These are phyloP conservation scores for Clonostachys rhizophaga DNA, from an alignment of 2,329 filamentous ascomycete genomes.

Conservation along the genomic window DNA sequence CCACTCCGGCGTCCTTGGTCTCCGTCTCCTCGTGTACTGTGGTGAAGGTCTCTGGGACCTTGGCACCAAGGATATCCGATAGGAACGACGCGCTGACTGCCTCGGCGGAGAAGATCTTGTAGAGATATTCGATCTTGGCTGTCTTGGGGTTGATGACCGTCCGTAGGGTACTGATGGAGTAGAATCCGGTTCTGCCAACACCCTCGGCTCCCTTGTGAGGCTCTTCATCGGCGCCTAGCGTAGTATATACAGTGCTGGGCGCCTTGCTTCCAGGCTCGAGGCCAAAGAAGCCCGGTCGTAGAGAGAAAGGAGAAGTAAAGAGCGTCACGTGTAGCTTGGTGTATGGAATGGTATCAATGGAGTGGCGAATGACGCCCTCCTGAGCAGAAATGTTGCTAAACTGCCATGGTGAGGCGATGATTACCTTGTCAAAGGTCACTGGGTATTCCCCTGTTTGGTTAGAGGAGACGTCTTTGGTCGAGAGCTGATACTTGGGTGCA, in stretches of 20 bases:
- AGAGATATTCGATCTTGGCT: slow-evolving; percentile 47
- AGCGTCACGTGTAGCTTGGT: slow-evolving; percentile 84
- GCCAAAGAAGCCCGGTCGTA: slow-evolving; percentile 71
- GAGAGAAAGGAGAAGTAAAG: slow-evolving; percentile 70
- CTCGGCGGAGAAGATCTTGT: slow-evolving; percentile 61
- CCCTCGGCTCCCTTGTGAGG: slow-evolving; percentile 45
- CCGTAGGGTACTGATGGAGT: slow-evolving; percentile 74
- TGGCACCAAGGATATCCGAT: slow-evolving; percentile 42
- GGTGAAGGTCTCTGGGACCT: slow-evolving; percentile 36
- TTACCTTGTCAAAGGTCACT: slow-evolving; percentile 68
- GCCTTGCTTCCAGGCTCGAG: slow-evolving; percentile 51
- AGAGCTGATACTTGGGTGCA: slow-evolving; percentile 41
- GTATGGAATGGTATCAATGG: slow-evolving; percentile 79
- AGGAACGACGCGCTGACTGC: slow-evolving; percentile 48
- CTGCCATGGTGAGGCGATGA: slow-evolving; percentile 82
- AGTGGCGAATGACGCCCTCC: slow-evolving; percentile 60
- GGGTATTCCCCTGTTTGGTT: slow-evolving; percentile 30
- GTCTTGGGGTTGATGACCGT: slow-evolving; percentile 57
- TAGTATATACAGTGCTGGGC: slow-evolving; percentile 79
- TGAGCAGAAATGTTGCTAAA: slow-evolving; percentile 65
- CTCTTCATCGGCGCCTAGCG: slow-evolving; percentile 59
- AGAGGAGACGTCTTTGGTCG: slow-evolving; percentile 19
- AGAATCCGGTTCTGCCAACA: slow-evolving; percentile 75
- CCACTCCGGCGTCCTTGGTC: slow-evolving; percentile 9
- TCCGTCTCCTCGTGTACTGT: slow-evolving; percentile 18